Evolutionary conservation across 2,329 filamentous ascomycete genomes (phyloP).

Genomic region (Exophiala sp.): DNA sequence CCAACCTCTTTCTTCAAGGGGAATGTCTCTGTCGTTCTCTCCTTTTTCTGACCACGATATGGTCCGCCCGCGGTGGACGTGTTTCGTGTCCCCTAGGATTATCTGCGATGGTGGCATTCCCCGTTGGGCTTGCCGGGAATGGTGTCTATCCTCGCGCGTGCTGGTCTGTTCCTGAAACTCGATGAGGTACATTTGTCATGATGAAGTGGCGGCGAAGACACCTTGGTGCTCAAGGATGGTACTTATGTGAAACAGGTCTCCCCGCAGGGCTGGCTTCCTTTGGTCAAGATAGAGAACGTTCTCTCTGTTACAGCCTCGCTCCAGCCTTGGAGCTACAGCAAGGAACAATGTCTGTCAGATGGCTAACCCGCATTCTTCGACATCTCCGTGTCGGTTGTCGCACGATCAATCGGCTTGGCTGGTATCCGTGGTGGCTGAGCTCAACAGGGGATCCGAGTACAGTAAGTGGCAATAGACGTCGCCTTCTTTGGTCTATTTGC

Average conservation of each 20-base stretch:
- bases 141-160: not conserved
- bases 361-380: not conserved
- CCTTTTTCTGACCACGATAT: not conserved
- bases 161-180: slow-evolving; percentile 1
- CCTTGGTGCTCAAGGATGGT: not conserved
- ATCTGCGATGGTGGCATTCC: not conserved
- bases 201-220: slow-evolving; percentile 4
- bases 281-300: slow-evolving; percentile 6
- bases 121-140: slow-evolving; percentile 1
- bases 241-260: slow-evolving; percentile 17
- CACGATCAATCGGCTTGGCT: slow-evolving; percentile 14
- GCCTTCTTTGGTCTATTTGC: slow-evolving; percentile 11
- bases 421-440: slow-evolving; percentile 12
- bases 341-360: not conserved
- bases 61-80: not conserved
- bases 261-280: slow-evolving; percentile 2
- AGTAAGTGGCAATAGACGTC: slow-evolving; percentile 13
- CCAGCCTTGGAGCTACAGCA: slow-evolving; percentile 17
- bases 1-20: not conserved
- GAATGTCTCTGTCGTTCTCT: too few relatives aligned
- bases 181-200: slow-evolving; percentile 11
- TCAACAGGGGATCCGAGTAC: slow-evolving; percentile 6
- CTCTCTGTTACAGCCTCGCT: slow-evolving; percentile 21
- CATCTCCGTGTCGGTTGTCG: slow-evolving; percentile 9
- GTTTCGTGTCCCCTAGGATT: slow-evolving; percentile 12